Base-by-base conservation (phyloP, 139 green algal genomes). In the Limnomonas spitsbergensis region DNA sequence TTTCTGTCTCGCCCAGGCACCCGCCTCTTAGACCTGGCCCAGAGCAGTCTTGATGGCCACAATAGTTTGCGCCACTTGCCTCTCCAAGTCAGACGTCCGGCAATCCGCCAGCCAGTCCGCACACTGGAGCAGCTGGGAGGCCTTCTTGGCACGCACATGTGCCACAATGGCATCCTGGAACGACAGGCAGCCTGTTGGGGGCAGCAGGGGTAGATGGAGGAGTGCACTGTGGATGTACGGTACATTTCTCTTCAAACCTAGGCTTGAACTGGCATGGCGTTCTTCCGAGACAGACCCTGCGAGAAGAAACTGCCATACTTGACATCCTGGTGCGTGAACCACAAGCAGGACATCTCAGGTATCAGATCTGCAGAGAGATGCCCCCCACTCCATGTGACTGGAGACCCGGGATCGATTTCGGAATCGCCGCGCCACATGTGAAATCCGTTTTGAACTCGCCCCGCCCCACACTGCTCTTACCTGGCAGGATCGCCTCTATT, bases 141-240 rank as follows among this genome's bases (percentile, higher is more conserved):
- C 32, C 78, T 0, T 3, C 71, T 37, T 79, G 75, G 3, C 78
- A 42, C 3, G 72, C 39, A 2, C 7, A 26, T 0, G 42, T 82
- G 78, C 4, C 35, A 3, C 31, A 37, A 47, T 1, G 34, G 68
- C 68, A 24, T 40, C 68, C 32, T 40, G 39, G 68, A 74, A 74
- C 34, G 68, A 27, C 24, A 20, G 3, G 3, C 9, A 42, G 7
- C 32, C 32, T 54, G 69, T 3, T 7, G 69, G 20, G 35, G 20
- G 3, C 36, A 32, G 69, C 34, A 29, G 31, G 7, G 9, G 6
- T 9, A 31, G 2, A 3, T 2, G 40, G 14, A 52, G 14, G 27
- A 1, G 68, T 39, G n/a, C 3, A 4, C 6, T 6, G 27, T 4
- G 6, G 32, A 39, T 38, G 66, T 34, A 4, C 4, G 29, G 29